These are phyloP conservation scores for Russula compacta DNA, from an alignment of 768 basidiomycete genomes.

Conservation along the genomic window DNA sequence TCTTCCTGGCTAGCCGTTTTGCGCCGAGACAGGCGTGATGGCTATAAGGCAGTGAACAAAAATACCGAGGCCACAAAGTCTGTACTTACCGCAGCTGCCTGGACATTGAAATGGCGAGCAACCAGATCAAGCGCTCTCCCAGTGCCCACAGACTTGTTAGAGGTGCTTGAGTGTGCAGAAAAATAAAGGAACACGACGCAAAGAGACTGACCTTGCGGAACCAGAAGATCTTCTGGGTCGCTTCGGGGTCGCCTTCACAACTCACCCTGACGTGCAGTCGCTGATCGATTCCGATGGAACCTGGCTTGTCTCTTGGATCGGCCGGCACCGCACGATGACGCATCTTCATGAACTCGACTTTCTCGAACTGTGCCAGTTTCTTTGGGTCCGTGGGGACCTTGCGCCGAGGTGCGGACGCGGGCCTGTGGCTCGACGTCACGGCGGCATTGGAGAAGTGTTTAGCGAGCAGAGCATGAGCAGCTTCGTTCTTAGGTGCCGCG, in stretches of 20 bases:
- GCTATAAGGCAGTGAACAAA: slow-evolving; percentile 26
- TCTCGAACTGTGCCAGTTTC: slow-evolving; percentile 45
- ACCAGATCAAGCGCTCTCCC: slow-evolving; percentile 57
- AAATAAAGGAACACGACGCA: neutral
- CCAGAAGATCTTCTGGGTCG: slow-evolving; percentile 50
- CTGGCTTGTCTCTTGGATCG: slow-evolving; percentile 46
- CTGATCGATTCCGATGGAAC: slow-evolving; percentile 41
- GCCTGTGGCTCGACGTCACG: slow-evolving; percentile 13
- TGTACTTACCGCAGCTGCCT: slow-evolving; percentile 13
- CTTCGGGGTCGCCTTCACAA: slow-evolving; percentile 23
- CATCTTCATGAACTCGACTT: slow-evolving; percentile 65
- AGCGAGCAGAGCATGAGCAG: slow-evolving; percentile 44
- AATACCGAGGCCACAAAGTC: slow-evolving; percentile 22
- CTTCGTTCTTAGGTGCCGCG: slow-evolving; percentile 31
- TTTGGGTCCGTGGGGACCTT: slow-evolving; percentile 38
- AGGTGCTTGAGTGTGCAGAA: neutral
- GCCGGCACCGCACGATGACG: slow-evolving; percentile 58
- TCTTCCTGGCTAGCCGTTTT: slow-evolving; percentile 23
- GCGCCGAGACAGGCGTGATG: slow-evolving; percentile 30
- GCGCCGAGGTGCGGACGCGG: slow-evolving; percentile 17
- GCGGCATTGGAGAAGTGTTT: slow-evolving; percentile 37
- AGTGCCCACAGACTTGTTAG: slow-evolving; percentile 38
- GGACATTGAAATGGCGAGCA: slow-evolving; percentile 31
- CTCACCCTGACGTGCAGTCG: slow-evolving; percentile 49
- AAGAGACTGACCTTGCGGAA: slow-evolving; percentile 49